A percentile compares a stretch with the other conserved stretches of the same genome.
phyloP scores from a whole-genome alignment of 2,329 filamentous ascomycete genomes.

The Aspergillus sclerotialis region DNA sequence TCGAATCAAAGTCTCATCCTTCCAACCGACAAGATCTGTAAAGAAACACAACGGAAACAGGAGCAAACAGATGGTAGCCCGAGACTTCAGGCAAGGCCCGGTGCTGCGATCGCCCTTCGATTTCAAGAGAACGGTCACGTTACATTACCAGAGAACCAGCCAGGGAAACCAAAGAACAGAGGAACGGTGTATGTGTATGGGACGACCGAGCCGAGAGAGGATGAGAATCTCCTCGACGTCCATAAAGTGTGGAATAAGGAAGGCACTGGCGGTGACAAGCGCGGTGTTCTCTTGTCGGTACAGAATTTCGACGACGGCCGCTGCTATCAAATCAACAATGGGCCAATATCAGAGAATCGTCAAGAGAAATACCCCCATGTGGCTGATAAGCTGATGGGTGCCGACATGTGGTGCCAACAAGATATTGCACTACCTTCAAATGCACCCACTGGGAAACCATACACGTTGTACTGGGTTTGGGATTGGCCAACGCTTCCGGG shows the following conservation, averaged over 20 bases:
- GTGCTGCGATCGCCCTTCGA: conserved; percentile 59
- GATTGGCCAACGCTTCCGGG: conserved; percentile 65
- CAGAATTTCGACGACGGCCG: conserved; percentile 84
- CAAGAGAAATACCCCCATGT: conserved; percentile 47
- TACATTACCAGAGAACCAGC: conserved; percentile 50
- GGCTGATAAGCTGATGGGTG: conserved; percentile 47
- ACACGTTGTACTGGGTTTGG: conserved; percentile 95
- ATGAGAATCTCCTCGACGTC: conserved; percentile 57
- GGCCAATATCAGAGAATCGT: conserved; percentile 53
- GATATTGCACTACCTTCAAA: conserved; percentile 68
- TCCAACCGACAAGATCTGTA: conserved; percentile 55
- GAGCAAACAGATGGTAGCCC: conserved; percentile 55
- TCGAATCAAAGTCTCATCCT: conserved; percentile 43
- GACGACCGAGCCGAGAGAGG: conserved; percentile 52
- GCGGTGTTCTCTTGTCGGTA: conserved; percentile 67
- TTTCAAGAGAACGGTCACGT: conserved; percentile 75
- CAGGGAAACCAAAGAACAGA: conserved; percentile 56
- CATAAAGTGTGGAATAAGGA: conserved; percentile 71
- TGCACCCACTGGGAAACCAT: conserved; percentile 54
- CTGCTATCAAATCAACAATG: conserved; percentile 73
- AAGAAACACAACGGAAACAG: conserved; percentile 53
- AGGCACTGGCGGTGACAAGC: conserved; percentile 71
- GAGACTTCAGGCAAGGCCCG: conserved; percentile 53
- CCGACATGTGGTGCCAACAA: conserved; percentile 70
- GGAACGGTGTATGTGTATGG: conserved; percentile 72